Percentiles rank a stretch among this genome's conserved stretches.
Evolutionary conservation across 2,329 filamentous ascomycete genomes (phyloP).

Genomic region (Magnaporthiopsis poae): DNA sequence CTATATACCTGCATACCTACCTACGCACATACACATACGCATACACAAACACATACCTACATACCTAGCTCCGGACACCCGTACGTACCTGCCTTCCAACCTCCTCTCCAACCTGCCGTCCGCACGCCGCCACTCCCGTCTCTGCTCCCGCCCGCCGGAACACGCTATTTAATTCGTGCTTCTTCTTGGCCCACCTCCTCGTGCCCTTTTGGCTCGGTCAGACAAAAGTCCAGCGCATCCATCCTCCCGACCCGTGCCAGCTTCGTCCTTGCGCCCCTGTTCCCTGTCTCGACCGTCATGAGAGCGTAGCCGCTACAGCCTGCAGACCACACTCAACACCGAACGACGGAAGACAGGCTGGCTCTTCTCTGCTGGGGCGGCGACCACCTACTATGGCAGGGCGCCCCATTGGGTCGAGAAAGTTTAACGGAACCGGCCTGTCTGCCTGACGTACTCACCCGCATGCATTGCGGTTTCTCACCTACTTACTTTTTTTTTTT

Average conservation of each 20-base stretch:
- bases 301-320: background rate
- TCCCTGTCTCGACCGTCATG: background rate
- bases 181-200: background rate
- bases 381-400: background rate
- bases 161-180: background rate
- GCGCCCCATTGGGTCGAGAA: background rate
- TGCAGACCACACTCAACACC: background rate
- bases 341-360: constrained; percentile 1
- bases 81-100: background rate
- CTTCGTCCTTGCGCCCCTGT: background rate
- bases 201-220: background rate
- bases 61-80: background rate
- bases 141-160: constrained; percentile 2
- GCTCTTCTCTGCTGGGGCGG: background rate
- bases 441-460: constrained; percentile 7
- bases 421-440: background rate
- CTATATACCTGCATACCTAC: too few species aligned
- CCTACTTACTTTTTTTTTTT: background rate
- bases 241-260: background rate
- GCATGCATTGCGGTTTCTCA: background rate
- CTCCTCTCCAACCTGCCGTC: constrained; percentile 1
- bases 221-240: background rate
- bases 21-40: background rate
- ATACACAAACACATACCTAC: too few species aligned
- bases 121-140: constrained; percentile 15